Evolutionary conservation across 306 rosid genomes (phyloP), one percentile per base, ranked within the genome.

Genomic region (Hippophae gyantsensis): DNA sequence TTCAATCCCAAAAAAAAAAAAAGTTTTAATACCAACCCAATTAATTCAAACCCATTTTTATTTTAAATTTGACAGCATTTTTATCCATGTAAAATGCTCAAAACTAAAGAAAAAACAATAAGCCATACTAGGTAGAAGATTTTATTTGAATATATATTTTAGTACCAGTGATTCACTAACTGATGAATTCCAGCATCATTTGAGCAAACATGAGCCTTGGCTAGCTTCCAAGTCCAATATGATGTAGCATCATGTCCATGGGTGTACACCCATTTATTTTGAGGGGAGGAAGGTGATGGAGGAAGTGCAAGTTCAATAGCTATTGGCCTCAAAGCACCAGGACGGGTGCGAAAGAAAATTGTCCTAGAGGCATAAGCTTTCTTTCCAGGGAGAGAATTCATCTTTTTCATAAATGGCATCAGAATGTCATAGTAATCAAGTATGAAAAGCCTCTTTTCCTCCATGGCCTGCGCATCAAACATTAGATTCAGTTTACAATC

Each of bases 151-250:
- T 45, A 12, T 45, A 42, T 60, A 42, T 69, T 64, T 18, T 18
- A 18, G 23, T 82, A 92, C 98, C 96, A 92, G 72, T 92, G 98
- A 78, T 92, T 87, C 23, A 92, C 98, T 60, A 92, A 72, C 79
- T 92, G 98, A 70, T 92, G 98, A 67, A 92, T 48, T 38, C 98
- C 98, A 12, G 86, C 88, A 61, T 92, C 98, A 13, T 79, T 81
- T 13, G 96, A 85, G 88, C 95, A 81, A 57, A 75, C 98, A 73
- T 92, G 98, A 69, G 98, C 98, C 75, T 92, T 92, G 44, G 96
- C 96, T 54, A 92, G 86, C 71, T 87, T 87, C 98, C 98, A 92
- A 56, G 74, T 75, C 98, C 98, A 92, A 68, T 85, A 75, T 5
- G 82, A 48, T 9, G 98, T 92, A 65, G 88, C 98, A 68, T 78